These are phyloP conservation scores for Bonnemaisonia californica DNA, from an alignment of 31 red algal species.

Conservation along the genomic window DNA sequence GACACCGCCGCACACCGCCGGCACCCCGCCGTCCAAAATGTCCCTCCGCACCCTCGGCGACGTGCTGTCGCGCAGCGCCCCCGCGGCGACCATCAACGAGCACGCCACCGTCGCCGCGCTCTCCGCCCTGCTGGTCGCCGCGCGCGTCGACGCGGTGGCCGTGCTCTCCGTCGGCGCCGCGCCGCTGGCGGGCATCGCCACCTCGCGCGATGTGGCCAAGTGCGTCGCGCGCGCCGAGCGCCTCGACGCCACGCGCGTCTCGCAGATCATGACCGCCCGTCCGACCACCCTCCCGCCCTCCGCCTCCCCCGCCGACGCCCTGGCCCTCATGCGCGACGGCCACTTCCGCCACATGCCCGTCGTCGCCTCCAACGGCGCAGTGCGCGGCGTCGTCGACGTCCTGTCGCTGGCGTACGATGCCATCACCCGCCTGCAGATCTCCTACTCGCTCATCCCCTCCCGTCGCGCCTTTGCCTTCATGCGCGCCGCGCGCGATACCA, in stretches of 20 bases:
- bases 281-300: constrained; percentile 63
- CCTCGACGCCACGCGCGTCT: constrained; percentile 32
- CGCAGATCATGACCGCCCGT: constrained; percentile 60
- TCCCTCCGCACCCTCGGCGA: constrained; percentile 61
- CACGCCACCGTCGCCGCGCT: constrained; percentile 47
- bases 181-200: constrained; percentile 56
- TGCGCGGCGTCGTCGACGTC: constrained; percentile 74
- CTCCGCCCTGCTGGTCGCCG: constrained; percentile 21
- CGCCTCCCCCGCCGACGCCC: constrained; percentile 63
- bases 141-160: constrained; percentile 52
- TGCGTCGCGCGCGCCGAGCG: constrained; percentile 55
- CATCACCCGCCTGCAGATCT: constrained; percentile 59
- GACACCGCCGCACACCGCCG: too few relatives aligned
- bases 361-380: constrained; percentile 21
- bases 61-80: constrained; percentile 46
- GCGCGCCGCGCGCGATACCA: constrained; percentile 65
- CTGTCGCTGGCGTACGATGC: constrained; percentile 68
- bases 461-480: constrained; percentile 60
- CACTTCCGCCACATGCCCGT: constrained; percentile 71
- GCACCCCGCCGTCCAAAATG: too few relatives aligned
- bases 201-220: constrained; percentile 63
- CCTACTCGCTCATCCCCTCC: constrained; percentile 55
- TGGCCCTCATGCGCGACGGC: constrained; percentile 66
- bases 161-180: constrained; percentile 30
- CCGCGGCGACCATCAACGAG: constrained; percentile 31